Conservation (phyloP, 495 filamentous ascomycete genomes). For the Hamigera avellanea region DNA sequence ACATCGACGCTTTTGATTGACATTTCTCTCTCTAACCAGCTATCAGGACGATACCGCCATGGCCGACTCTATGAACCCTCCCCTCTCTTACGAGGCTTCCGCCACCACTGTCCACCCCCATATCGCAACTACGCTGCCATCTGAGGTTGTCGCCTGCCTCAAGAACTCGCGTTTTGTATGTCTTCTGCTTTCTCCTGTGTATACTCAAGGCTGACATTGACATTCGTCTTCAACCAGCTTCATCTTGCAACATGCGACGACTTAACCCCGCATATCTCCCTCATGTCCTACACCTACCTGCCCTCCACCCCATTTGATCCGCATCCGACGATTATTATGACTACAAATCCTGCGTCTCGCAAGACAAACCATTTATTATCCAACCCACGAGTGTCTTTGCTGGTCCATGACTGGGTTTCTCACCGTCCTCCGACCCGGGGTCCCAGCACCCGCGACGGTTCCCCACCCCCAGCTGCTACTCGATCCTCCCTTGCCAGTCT, state of each 20-base stretch:
- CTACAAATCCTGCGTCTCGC: conserved; percentile 74
- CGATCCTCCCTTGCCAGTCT: conserved; percentile 67
- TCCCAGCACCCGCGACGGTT: conserved; percentile 41
- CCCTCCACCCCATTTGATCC: conserved; percentile 64
- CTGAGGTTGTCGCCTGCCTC: conserved; percentile 78
- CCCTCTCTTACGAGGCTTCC: conserved; percentile 66
- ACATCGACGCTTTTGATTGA: no score
- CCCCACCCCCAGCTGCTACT: conserved; percentile 49
- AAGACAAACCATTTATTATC: conserved; percentile 78
- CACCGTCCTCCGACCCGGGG: conserved; percentile 76
- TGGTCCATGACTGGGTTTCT: conserved; percentile 97
- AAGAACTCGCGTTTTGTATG: conserved; percentile 91
- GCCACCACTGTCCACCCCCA: conserved; percentile 60
- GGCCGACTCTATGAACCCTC: conserved; percentile 36
- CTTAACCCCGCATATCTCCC: conserved; percentile 80
- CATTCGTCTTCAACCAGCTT: conserved; percentile 47
- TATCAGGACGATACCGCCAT: conserved; percentile 12
- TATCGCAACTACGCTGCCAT: conserved; percentile 55
- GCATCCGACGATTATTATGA: conserved; percentile 81
- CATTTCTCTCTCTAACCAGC: no score
- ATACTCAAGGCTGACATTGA: background rate
- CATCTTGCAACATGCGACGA: conserved; percentile 83
- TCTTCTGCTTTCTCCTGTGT: background rate
- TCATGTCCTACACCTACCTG: conserved; percentile 99
- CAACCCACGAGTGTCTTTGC: conserved; percentile 86